Percentiles rank a stretch among this genome's conserved stretches.
Evolutionary conservation across 2,329 filamentous ascomycete species (phyloP).

Genomic region (Corynespora cassiicola): DNA sequence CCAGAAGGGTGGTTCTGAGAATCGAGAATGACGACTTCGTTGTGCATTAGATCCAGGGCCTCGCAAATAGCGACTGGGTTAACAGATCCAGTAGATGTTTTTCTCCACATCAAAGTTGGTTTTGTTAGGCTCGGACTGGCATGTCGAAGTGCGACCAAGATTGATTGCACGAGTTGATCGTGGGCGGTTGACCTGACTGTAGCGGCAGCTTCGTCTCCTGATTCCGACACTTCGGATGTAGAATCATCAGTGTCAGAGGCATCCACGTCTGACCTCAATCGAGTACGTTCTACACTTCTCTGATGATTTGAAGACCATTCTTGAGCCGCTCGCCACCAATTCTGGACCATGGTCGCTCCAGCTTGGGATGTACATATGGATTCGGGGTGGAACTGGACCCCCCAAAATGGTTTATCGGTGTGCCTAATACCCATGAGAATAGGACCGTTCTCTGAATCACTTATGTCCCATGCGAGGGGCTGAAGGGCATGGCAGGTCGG

Average conservation of each 20-base stretch:
- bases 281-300: neutral
- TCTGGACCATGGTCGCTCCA: constrained; percentile 67
- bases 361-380: constrained; percentile 76
- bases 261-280: too few species aligned
- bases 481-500: constrained; percentile 28
- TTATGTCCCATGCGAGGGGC: constrained; percentile 49
- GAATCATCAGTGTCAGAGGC: too few species aligned
- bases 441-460: constrained; percentile 49
- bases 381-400: constrained; percentile 85
- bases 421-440: constrained; percentile 78
- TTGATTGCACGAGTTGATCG: too few species aligned
- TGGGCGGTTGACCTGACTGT: too few species aligned
- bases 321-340: constrained; percentile 73
- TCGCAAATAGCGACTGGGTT: constrained; percentile 8
- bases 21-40: constrained; percentile 12
- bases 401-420: constrained; percentile 72
- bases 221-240: too few species aligned
- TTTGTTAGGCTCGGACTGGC: neutral
- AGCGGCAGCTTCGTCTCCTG: too few species aligned
- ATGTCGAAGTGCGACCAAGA: too few species aligned
- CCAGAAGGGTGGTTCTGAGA: constrained; percentile 13
- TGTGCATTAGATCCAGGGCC: constrained; percentile 6
- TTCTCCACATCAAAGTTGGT: too few species aligned
- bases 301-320: constrained; percentile 52
- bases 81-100: constrained; percentile 2